Evolutionary conservation across 129 eudicot species (phyloP).

Genomic region (Helichrysum umbraculigerum): DNA sequence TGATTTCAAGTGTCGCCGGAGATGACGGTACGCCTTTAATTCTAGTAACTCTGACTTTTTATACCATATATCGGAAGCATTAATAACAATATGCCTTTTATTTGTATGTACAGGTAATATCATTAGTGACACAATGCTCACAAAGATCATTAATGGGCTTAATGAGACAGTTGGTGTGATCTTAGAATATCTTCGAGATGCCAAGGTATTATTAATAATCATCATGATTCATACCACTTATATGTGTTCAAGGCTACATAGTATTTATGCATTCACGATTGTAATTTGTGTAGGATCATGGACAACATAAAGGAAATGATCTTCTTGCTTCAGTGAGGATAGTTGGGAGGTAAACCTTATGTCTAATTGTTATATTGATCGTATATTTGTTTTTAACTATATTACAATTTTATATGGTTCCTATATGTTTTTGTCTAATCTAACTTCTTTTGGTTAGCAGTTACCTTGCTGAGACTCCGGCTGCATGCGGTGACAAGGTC

Average conservation of each 20-base stretch:
- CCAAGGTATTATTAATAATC: conserved; percentile 51
- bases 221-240: not conserved
- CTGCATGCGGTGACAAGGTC: conserved; percentile 73
- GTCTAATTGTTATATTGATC: not conserved
- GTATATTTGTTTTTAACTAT: not conserved
- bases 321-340: conserved; percentile 88
- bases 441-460: conserved; percentile 33
- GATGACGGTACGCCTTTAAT: conserved; percentile 55
- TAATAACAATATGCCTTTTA: not conserved
- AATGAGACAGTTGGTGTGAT: conserved; percentile 78
- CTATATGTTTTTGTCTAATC: not conserved
- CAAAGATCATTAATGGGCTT: conserved; percentile 76
- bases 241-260: not conserved
- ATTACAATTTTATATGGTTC: not conserved
- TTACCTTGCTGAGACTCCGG: conserved; percentile 89
- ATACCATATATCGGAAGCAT: not conserved
- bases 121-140: conserved; percentile 57
- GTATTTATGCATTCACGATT: conserved; percentile 4
- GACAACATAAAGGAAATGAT: conserved; percentile 76
- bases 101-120: conserved; percentile 39
- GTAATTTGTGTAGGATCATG: conserved; percentile 66
- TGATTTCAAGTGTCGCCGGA: conserved; percentile 63
- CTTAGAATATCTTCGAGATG: conserved; percentile 88
- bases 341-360: conserved; percentile 65
- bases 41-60: not conserved